These are phyloP conservation scores for Ehretia macrophylla DNA, from an alignment of 257 asterid genomes.

Conservation along the genomic window DNA sequence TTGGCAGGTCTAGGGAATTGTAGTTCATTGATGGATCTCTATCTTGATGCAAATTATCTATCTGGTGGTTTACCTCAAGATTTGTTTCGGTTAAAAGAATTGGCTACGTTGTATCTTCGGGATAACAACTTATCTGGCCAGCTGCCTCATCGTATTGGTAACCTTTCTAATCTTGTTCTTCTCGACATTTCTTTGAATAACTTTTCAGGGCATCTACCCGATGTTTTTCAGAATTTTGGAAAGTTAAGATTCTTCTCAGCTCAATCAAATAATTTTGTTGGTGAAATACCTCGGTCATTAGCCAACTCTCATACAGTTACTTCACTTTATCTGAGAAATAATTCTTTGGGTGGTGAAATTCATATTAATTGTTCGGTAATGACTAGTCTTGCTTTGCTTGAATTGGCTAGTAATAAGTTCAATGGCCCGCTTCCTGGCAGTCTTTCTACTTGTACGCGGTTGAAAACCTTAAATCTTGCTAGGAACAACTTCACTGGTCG, in stretches of 20 bases:
- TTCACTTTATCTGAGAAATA: constrained; percentile 61
- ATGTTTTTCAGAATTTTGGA: constrained; percentile 45
- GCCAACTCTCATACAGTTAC: constrained; percentile 50
- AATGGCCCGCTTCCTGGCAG: constrained; percentile 52
- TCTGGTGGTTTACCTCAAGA: constrained; percentile 61
- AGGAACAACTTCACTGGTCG: constrained; percentile 49
- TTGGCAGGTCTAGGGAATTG: constrained; percentile 50
- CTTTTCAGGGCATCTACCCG: constrained; percentile 57
- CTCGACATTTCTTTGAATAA: constrained; percentile 54
- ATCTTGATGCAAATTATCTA: constrained; percentile 42
- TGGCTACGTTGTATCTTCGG: constrained; percentile 41
- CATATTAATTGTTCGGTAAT: constrained; percentile 66
- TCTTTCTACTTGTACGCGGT: constrained; percentile 44
- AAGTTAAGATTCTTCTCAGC: constrained; percentile 48
- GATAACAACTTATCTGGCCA: constrained; percentile 55
- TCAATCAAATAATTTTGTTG: constrained; percentile 56
- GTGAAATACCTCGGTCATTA: constrained; percentile 52
- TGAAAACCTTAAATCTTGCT: constrained; percentile 54
- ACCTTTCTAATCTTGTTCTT: constrained; percentile 48
- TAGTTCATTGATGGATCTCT: constrained; percentile 42
- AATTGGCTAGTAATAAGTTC: constrained; percentile 59
- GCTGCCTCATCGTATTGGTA: constrained; percentile 50
- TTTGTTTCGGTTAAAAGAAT: constrained; percentile 35
- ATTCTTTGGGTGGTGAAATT: constrained; percentile 50
- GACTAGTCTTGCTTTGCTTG: constrained; percentile 67